phyloP scores from a whole-genome alignment of 2,329 filamentous ascomycete genomes.

The Phaeosphaeriaceae sp. region DNA sequence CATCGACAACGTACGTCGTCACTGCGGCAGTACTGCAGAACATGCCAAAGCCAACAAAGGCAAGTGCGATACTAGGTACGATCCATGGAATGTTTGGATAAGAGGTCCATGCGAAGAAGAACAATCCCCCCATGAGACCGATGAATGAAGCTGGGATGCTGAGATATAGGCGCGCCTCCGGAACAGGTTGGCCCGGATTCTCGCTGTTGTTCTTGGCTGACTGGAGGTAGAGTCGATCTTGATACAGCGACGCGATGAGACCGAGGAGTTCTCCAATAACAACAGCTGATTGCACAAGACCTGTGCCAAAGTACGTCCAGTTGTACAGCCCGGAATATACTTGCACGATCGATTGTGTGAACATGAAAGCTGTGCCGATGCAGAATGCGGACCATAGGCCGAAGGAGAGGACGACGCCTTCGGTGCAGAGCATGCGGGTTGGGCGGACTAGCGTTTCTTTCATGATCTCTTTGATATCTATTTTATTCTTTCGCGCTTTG shows the following conservation, averaged over 20 bases:
- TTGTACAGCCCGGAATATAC: slow-evolving; percentile 51
- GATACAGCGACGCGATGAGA: slow-evolving; percentile 44
- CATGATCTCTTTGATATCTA: slow-evolving; percentile 42
- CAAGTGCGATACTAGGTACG: slow-evolving; percentile 55
- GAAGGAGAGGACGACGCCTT: slow-evolving; percentile 57
- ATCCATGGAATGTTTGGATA: slow-evolving; percentile 56
- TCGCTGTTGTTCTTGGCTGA: slow-evolving; percentile 51
- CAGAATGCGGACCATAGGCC: slow-evolving; percentile 59
- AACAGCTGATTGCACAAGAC: slow-evolving; percentile 55
- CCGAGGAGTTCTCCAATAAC: slow-evolving; percentile 57
- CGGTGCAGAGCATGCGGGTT: slow-evolving; percentile 55
- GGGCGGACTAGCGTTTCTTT: slow-evolving; percentile 47
- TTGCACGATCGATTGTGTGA: slow-evolving; percentile 57
- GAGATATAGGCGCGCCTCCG: slow-evolving; percentile 56
- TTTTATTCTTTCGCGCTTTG: slow-evolving; percentile 43
- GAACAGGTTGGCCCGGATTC: slow-evolving; percentile 48
- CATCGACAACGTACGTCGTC: slow-evolving; percentile 59
- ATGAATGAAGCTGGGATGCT: slow-evolving; percentile 54
- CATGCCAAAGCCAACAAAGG: slow-evolving; percentile 59
- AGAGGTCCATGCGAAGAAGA: slow-evolving; percentile 60
- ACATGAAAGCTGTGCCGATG: slow-evolving; percentile 57
- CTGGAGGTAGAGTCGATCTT: slow-evolving; percentile 50
- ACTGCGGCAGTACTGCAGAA: slow-evolving; percentile 56
- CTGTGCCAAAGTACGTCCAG: slow-evolving; percentile 52
- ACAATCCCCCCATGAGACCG: slow-evolving; percentile 58